Evolutionary conservation across 306 rosid species (phyloP).

Genomic region (Canavalia gladiata): DNA sequence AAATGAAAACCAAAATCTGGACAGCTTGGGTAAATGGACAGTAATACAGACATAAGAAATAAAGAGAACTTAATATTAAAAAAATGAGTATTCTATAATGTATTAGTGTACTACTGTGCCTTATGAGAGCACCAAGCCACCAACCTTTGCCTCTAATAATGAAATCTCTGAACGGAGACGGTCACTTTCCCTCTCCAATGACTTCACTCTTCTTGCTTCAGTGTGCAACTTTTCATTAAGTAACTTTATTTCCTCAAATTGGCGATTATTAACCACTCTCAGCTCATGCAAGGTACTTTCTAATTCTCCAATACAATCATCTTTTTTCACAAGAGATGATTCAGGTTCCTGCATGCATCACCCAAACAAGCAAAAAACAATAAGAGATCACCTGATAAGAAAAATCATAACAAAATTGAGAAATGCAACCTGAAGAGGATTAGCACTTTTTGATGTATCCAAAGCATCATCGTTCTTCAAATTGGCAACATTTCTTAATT

Average conservation of each 20-base stretch:
- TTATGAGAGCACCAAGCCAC: constrained; percentile 38
- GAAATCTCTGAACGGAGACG: constrained; percentile 84
- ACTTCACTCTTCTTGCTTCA: constrained; percentile 78
- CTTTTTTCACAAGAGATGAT: constrained; percentile 73
- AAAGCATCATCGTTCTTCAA: constrained; percentile 62
- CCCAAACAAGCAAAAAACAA: constrained; percentile 46
- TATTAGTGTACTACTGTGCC: neutral
- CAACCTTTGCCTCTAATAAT: constrained; percentile 92
- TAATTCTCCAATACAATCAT: constrained; percentile 71
- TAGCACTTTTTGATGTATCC: constrained; percentile 56
- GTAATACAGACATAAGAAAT: constrained; percentile 17
- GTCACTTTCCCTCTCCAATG: constrained; percentile 88
- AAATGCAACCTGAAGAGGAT: constrained; percentile 64
- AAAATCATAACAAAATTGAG: constrained; percentile 34
- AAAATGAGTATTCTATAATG: constrained; percentile 11
- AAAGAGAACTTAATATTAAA: constrained; percentile 4
- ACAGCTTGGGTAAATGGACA: constrained; percentile 26
- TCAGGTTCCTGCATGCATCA: constrained; percentile 76
- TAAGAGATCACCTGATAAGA: constrained; percentile 32
- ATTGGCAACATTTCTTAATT: constrained; percentile 63
- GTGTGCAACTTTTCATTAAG: constrained; percentile 74
- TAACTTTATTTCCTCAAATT: constrained; percentile 72
- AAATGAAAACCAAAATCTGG: constrained; percentile 44
- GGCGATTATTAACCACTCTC: constrained; percentile 65
- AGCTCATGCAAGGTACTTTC: constrained; percentile 67